Conservation (phyloP, 495 filamentous ascomycete genomes). For the Daldinia grandis region DNA sequence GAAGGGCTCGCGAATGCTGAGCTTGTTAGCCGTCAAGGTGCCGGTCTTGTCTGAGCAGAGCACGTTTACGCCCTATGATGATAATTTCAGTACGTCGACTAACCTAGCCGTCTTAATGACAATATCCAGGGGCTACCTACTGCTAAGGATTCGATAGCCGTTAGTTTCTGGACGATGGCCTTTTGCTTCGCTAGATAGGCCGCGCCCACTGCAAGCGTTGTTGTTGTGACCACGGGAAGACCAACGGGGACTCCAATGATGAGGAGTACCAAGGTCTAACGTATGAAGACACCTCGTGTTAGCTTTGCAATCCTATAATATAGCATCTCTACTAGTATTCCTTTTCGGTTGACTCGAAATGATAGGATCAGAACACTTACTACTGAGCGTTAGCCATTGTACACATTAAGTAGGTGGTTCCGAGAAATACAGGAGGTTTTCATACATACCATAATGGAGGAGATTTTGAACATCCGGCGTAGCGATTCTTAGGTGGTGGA, state of each 20-base stretch:
- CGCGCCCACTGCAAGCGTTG: slow-evolving; percentile 94
- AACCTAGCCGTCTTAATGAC: not conserved
- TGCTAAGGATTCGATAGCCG: slow-evolving; percentile 91
- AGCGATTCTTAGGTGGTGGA: slow-evolving; percentile 77
- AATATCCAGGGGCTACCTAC: slow-evolving; percentile 18
- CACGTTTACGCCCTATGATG: slow-evolving; percentile 93
- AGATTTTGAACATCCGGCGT: slow-evolving; percentile 56
- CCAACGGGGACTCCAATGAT: slow-evolving; percentile 96
- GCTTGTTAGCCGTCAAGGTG: slow-evolving; percentile 90
- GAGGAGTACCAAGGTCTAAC: slow-evolving; percentile 74
- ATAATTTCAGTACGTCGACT: too few relatives aligned
- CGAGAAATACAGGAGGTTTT: too few relatives aligned
- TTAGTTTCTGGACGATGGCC: slow-evolving; percentile 95
- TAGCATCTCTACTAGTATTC: too few relatives aligned
- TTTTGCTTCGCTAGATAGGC: slow-evolving; percentile 93
- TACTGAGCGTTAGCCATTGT: too few relatives aligned
- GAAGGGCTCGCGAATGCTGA: slow-evolving; percentile 85
- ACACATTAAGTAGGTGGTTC: too few relatives aligned
- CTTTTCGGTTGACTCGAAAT: too few relatives aligned
- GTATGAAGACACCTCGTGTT: too few relatives aligned
- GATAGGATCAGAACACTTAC: too few relatives aligned
- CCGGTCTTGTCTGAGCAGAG: slow-evolving; percentile 97
- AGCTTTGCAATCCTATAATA: too few relatives aligned
- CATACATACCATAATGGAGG: slow-evolving; percentile 82
- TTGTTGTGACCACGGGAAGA: slow-evolving; percentile 94